A percentile compares a stretch with the other conserved stretches of the same genome.
Evolutionary conservation across 805 yeast genomes (phyloP).

Genomic region (Millerozyma miso): DNA sequence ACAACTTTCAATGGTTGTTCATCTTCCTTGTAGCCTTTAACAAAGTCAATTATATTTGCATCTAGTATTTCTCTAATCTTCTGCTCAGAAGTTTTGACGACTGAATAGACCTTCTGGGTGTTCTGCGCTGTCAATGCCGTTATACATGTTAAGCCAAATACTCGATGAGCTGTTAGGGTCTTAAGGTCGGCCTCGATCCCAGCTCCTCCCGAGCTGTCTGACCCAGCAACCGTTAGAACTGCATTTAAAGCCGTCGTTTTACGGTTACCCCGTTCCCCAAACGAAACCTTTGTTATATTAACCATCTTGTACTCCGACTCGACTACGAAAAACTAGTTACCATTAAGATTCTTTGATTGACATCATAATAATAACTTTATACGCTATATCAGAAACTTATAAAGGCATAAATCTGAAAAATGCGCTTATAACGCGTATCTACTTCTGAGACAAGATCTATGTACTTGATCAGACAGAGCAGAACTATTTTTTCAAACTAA

Average conservation of each 20-base stretch:
- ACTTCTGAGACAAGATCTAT: background rate
- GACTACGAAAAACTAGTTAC: background rate
- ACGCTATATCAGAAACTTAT: constrained; percentile 4
- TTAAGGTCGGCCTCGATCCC: constrained; percentile 89
- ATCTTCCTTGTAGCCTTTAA: constrained; percentile 19
- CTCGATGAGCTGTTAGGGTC: constrained; percentile 69
- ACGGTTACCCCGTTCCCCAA: background rate
- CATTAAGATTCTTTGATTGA: background rate
- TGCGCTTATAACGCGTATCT: constrained; percentile 7
- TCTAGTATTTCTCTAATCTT: constrained; percentile 48
- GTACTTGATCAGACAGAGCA: no score
- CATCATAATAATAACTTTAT: background rate
- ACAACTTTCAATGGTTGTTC: constrained; percentile 49
- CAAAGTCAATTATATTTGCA: constrained; percentile 56
- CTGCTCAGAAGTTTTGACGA: constrained; percentile 39
- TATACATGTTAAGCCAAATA: constrained; percentile 73
- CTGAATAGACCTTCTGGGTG: constrained; percentile 44
- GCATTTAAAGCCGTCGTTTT: constrained; percentile 10
- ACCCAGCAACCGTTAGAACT: constrained; percentile 54
- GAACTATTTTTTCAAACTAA: constrained; percentile 17
- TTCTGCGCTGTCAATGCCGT: constrained; percentile 82
- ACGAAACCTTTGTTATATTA: background rate
- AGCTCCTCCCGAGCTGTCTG: constrained; percentile 87
- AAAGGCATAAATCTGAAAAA: constrained; percentile 7
- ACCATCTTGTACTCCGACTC: background rate